These are phyloP conservation scores for Raphanus sativus DNA, from an alignment of 345 rosid species.

Conservation along the genomic window DNA sequence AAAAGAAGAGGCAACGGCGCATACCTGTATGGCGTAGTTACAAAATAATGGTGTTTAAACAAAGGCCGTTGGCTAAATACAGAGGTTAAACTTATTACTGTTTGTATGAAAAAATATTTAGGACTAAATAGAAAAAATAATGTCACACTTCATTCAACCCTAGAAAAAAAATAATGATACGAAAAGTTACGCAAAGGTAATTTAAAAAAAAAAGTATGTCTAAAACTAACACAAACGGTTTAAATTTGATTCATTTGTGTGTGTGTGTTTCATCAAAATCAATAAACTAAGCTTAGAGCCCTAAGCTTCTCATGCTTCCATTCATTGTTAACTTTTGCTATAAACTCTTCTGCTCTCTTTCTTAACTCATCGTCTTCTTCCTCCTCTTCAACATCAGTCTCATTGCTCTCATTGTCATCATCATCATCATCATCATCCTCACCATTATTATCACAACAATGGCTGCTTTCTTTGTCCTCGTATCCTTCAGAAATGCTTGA, in stretches of 20 bases:
- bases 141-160: not conserved
- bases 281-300: conserved; percentile 31
- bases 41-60: conserved; percentile 26
- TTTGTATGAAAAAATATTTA: not conserved
- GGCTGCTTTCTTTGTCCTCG: conserved; percentile 10
- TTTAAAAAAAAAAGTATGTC: not conserved
- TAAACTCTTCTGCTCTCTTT: conserved; percentile 63
- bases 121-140: not conserved
- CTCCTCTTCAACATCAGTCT: conserved; percentile 4
- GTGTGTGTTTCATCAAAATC: not conserved
- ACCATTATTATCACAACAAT: not conserved
- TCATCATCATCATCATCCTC: not conserved
- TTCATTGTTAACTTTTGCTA: conserved; percentile 50
- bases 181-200: conserved; percentile 1
- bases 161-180: not conserved
- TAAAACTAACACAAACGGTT: conserved; percentile 1
- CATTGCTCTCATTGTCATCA: conserved; percentile 2
- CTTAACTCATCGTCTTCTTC: conserved; percentile 51
- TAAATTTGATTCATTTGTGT: not conserved
- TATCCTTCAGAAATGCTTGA: conserved; percentile 2
- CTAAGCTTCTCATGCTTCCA: conserved; percentile 56
- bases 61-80: conserved; percentile 19
- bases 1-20: not conserved
- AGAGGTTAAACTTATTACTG: conserved; percentile 11
- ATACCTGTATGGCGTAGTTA: conserved; percentile 22